Percentiles rank a stretch among this genome's conserved stretches.
Evolutionary conservation across 225 moss, liverwort and hornwort genomes (phyloP).

Genomic region (Takakia lepidozioides): DNA sequence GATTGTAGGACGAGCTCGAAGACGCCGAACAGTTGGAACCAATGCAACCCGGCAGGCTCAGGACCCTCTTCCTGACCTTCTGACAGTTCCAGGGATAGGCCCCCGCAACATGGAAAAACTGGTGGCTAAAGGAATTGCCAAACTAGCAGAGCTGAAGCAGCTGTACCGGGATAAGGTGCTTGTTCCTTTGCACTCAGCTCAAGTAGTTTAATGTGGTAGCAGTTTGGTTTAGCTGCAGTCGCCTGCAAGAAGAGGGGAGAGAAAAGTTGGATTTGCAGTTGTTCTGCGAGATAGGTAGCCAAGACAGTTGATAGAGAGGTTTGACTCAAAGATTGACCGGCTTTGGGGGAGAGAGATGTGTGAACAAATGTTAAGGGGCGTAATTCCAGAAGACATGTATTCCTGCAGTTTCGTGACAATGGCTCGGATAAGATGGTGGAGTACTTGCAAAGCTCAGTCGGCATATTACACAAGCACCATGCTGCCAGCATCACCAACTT

Average conservation of each 20-base stretch:
- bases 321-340: too few relatives aligned
- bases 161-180: conserved; percentile 88
- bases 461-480: conserved; percentile 85
- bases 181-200: too few relatives aligned
- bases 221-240: too few relatives aligned
- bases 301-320: too few relatives aligned
- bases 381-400: conserved; percentile 4
- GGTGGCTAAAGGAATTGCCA: conserved; percentile 80
- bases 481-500: conserved; percentile 80
- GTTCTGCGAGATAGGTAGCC: too few relatives aligned
- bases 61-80: conserved; percentile 49
- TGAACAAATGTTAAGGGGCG: too few relatives aligned
- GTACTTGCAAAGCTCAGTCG: conserved; percentile 74
- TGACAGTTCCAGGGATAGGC: conserved; percentile 94
- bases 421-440: conserved; percentile 93
- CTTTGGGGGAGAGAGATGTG: too few relatives aligned
- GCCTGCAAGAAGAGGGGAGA: too few relatives aligned
- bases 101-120: conserved; percentile 95
- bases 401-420: conserved; percentile 66
- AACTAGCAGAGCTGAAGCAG: conserved; percentile 83
- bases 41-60: conserved; percentile 15
- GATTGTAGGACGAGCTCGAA: conserved; percentile 39
- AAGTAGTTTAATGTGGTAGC: too few relatives aligned
- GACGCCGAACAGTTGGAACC: conserved; percentile 28
- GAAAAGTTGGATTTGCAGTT: too few relatives aligned